Evolutionary conservation across 805 yeast genomes (phyloP).

Genomic region (Millerago galiae): DNA sequence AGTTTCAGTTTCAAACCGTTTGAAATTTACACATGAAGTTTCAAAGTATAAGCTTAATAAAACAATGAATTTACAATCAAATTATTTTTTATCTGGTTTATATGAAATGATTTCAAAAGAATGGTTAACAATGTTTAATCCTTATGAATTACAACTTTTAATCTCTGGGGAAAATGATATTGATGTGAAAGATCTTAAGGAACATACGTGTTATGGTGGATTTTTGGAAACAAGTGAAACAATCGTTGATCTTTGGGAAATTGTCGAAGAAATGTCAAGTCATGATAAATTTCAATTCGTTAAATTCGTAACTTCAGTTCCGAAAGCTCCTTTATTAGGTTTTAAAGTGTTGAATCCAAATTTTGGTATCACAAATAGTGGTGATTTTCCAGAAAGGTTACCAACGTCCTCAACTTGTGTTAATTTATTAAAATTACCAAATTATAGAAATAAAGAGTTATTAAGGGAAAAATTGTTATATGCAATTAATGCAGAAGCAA

Average conservation of each 20-base stretch:
- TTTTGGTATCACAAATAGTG: slow-evolving; percentile 74
- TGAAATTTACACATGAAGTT: slow-evolving; percentile 69
- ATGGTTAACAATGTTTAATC: slow-evolving; percentile 84
- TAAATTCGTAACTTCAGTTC: slow-evolving; percentile 87
- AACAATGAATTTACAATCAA: slow-evolving; percentile 50
- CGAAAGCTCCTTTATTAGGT: slow-evolving; percentile 87
- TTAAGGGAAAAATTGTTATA: slow-evolving; percentile 63
- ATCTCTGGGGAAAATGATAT: slow-evolving; percentile 67
- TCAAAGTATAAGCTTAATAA: slow-evolving; percentile 75
- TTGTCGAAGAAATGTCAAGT: slow-evolving; percentile 58
- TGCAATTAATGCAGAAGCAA: slow-evolving; percentile 76
- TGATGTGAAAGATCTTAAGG: slow-evolving; percentile 61
- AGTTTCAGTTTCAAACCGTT: slow-evolving; percentile 56
- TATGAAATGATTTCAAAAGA: slow-evolving; percentile 57
- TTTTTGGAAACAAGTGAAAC: slow-evolving; percentile 51
- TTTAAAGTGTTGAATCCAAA: slow-evolving; percentile 67
- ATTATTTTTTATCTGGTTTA: slow-evolving; percentile 64
- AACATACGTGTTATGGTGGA: slow-evolving; percentile 63
- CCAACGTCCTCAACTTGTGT: slow-evolving; percentile 96
- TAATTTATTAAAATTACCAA: slow-evolving; percentile 79
- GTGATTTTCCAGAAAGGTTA: slow-evolving; percentile 39
- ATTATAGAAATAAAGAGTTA: slow-evolving; percentile 55
- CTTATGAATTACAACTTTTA: slow-evolving; percentile 76
- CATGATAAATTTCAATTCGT: slow-evolving; percentile 61
- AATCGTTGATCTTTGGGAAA: slow-evolving; percentile 63